Evolutionary conservation across 2,329 filamentous ascomycete genomes (phyloP).

Genomic region (Trichophyton verrucosum): DNA sequence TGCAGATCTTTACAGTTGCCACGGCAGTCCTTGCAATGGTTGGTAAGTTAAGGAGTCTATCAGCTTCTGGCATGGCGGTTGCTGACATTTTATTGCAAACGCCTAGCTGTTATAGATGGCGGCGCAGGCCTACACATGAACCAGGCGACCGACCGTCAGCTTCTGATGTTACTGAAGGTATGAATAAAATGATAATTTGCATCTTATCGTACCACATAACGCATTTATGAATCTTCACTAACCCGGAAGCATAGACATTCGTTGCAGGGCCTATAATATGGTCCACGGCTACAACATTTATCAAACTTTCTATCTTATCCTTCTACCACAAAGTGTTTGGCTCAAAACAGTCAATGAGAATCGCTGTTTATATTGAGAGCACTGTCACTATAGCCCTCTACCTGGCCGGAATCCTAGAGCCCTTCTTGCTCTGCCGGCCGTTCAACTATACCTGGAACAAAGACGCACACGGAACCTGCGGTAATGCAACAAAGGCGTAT

Average conservation of each 20-base stretch:
- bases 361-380: conserved; percentile 20
- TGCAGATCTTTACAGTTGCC: neutral
- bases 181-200: neutral
- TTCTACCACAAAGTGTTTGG: conserved; percentile 34
- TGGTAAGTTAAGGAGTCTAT: neutral
- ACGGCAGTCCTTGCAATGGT: neutral
- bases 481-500: neutral
- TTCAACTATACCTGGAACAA: conserved; percentile 1
- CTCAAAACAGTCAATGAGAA: conserved; percentile 14
- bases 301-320: conserved; percentile 32
- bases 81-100: neutral
- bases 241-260: conserved; percentile 20
- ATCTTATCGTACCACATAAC: neutral
- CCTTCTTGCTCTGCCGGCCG: conserved; percentile 1
- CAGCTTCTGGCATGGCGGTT: neutral
- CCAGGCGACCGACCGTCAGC: neutral
- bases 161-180: conserved; percentile 7
- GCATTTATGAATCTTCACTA: neutral
- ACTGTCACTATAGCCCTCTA: conserved; percentile 2
- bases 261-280: conserved; percentile 31
- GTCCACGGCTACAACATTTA: conserved; percentile 24
- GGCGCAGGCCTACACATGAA: neutral
- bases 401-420: neutral
- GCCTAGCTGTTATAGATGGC: neutral
- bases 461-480: neutral